These are phyloP conservation scores for Fusarium nanum DNA, from an alignment of 2,329 filamentous ascomycete species.

Conservation along the genomic window DNA sequence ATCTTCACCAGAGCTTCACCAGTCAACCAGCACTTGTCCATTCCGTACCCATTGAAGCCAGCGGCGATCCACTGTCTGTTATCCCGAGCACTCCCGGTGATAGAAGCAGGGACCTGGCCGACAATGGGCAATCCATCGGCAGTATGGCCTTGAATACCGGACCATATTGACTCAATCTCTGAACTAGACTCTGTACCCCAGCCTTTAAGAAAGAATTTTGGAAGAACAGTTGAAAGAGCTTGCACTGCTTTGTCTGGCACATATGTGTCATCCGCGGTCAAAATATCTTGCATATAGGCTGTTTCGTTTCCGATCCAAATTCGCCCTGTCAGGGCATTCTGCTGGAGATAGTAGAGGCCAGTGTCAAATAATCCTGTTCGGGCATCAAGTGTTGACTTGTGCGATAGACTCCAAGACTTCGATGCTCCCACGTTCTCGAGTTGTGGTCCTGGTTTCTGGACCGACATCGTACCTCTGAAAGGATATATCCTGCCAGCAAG, in stretches of 20 bases:
- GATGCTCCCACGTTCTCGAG: slow-evolving; percentile 45
- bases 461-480: slow-evolving; percentile 60
- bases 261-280: slow-evolving; percentile 48
- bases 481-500: slow-evolving; percentile 58
- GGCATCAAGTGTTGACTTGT: slow-evolving; percentile 58
- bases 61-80: slow-evolving; percentile 59
- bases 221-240: slow-evolving; percentile 53
- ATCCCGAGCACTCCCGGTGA: slow-evolving; percentile 19
- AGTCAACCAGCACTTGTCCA: slow-evolving; percentile 62
- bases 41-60: slow-evolving; percentile 62
- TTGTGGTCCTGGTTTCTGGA: slow-evolving; percentile 54
- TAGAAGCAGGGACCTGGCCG: slow-evolving; percentile 50
- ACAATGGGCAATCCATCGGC: slow-evolving; percentile 61
- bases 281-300: slow-evolving; percentile 55
- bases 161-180: slow-evolving; percentile 52
- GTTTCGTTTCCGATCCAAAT: slow-evolving; percentile 66
- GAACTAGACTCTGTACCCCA: slow-evolving; percentile 30
- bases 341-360: slow-evolving; percentile 41
- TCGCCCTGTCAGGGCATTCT: slow-evolving; percentile 51
- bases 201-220: slow-evolving; percentile 53
- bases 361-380: slow-evolving; percentile 55
- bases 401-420: slow-evolving; percentile 61
- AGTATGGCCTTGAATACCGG: slow-evolving; percentile 59
- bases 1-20: slow-evolving; percentile 54
- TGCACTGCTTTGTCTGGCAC: slow-evolving; percentile 50